Percentiles rank a stretch among this genome's conserved stretches.
phyloP scores from a whole-genome alignment of 1,284 basidiomycete species.

The Leccinum fallax region DNA sequence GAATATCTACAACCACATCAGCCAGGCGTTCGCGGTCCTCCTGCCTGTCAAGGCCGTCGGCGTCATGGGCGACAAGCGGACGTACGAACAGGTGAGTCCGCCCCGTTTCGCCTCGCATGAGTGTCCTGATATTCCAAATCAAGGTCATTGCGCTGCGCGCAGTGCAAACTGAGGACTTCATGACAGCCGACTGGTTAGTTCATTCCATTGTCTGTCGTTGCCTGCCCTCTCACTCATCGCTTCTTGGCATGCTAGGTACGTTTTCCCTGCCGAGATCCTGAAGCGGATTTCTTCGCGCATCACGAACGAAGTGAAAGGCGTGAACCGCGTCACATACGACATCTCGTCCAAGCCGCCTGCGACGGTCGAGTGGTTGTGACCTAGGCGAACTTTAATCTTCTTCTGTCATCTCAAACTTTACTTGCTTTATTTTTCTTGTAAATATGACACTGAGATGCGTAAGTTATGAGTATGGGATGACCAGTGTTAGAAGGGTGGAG shows the following conservation, averaged over 20 bases:
- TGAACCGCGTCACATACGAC: constrained; percentile 95
- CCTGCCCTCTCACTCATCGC: neutral
- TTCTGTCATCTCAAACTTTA: neutral
- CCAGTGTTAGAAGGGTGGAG: neutral
- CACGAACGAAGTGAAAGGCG: constrained; percentile 94
- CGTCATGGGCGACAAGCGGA: constrained; percentile 96
- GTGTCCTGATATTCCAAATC: neutral
- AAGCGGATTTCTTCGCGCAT: constrained; percentile 94
- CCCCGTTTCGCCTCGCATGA: neutral
- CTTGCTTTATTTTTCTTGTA: neutral
- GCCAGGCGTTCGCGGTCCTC: constrained; percentile 96
- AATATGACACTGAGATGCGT: neutral
- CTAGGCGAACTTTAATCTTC: neutral
- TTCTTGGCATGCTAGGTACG: constrained; percentile 59
- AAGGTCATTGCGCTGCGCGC: constrained; percentile 89
- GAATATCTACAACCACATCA: constrained; percentile 91
- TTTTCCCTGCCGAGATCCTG: constrained; percentile 92
- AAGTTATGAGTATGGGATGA: neutral
- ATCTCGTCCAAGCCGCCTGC: constrained; percentile 98
- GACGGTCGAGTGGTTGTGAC: constrained; percentile 53
- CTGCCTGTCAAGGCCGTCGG: constrained; percentile 97
- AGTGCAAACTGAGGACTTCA: constrained; percentile 94
- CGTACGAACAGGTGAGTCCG: constrained; percentile 86
- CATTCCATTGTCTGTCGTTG: neutral
- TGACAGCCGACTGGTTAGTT: constrained; percentile 92